Base-by-base conservation (phyloP, 306 rosid genomes). In the Castanea crenata region DNA sequence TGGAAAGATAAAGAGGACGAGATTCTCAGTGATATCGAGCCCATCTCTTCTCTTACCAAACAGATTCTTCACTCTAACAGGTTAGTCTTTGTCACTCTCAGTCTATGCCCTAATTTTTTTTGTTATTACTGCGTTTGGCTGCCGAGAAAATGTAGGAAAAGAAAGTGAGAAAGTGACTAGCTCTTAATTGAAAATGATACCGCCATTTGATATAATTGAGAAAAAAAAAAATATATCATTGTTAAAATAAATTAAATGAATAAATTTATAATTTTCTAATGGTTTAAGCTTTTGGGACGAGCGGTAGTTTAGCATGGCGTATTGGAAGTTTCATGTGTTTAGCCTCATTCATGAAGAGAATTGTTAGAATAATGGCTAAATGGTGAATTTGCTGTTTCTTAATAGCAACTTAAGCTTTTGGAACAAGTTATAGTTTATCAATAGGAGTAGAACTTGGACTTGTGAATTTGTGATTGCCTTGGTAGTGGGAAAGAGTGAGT, bases 51-150 rank as follows among this genome's bases (percentile, higher is more conserved):
- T 81, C 89, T 92, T 34, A 74, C 92, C 18, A 94, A 88, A 80
- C 90, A 87, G 6, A 95, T 95, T 80, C 89, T 95, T 57, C 99
- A 92, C 81, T 91, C 97, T 0, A 44, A 61, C 69, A 85, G 85
- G 93, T 88, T 34, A 13, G 70, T 76, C 70, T 62, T 12, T 11
- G 54, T 49, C 54, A 49, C 12, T 41, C 11, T 41, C 46, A 41
- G 46, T 41, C 12, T 41, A 41, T 55, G 49, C 78, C 6, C 57
- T 8, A 18, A 31, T 7, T 19, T 19, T 34, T 25, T 1, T 67
- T 34, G 9, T 2, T 34, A 14, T n/a, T 68, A n/a, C 27, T 4
- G 15, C 54, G 52, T 34, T 67, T 68, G 51, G 20, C n/a, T 68
- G 51, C 52, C 27, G 16, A n/a, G 72, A 19, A 68, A 68, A 35